Evolutionary conservation across 2,329 filamentous ascomycete genomes (phyloP), one percentile per base, ranked within the genome.

Genomic region (Periconia sp.): DNA sequence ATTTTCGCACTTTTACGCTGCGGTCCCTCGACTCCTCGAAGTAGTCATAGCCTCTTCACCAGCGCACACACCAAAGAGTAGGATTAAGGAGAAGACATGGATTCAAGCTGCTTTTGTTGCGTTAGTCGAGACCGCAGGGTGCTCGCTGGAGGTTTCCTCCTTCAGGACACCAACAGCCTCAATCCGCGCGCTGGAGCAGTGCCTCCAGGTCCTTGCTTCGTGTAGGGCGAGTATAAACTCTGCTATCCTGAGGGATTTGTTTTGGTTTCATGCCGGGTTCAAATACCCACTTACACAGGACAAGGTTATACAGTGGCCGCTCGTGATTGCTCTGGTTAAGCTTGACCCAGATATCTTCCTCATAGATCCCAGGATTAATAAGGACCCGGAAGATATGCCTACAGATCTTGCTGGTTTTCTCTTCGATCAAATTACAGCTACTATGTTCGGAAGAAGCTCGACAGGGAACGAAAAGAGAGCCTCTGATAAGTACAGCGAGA

Each of bases 51-150:
- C 71, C 24, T 70, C 65, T 21, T 69, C 68, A 5, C 65, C 71
- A 17, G 66, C 65, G 3, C 65, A 63, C 13, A 75, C 69, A 3
- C 68, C 71, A 7, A 71, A 68, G 40, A 65, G 68, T 42, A 70
- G 65, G 16, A 52, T 66, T 8, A 56, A 65, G 6, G 74, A 77
- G 46, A 61, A 58, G 26, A 68, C 74, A 4, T 78, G 75, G 75
- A 59, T 76, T 8, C 72, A 77, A 37, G 57, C 62, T 10, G 55
- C 71, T 7, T 71, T 76, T 34, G 42, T 59, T 5, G 61, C 64
- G 1, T 58, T 77, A 7, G 50, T 60, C 5, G 62, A 69, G 35
- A 73, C 68, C 47, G 52, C 56, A 33, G 59, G 58, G 28, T 68
- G 59, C 45, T 54, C 65, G 11, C 24, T 66, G 26, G 44, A 47